Evolutionary conservation across 805 yeast species (phyloP).

Genomic region (Myxozyma vanderwaltii): DNA sequence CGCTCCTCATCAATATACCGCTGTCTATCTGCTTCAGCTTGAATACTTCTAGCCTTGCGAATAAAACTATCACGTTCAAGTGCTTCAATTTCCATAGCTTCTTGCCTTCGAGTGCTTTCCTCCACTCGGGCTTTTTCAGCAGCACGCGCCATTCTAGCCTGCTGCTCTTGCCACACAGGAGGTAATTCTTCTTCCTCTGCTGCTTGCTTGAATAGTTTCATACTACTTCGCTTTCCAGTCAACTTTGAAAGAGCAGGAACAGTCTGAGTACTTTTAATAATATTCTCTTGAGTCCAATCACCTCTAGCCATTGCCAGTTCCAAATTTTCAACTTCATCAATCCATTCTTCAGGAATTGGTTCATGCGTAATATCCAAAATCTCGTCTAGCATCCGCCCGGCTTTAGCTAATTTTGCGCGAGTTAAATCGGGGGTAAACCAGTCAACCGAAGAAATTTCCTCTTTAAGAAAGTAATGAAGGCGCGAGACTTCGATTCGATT

Average conservation of each 20-base stretch:
- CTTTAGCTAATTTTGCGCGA: neutral
- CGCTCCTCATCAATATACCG: no score
- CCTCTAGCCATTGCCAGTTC: conserved; percentile 13
- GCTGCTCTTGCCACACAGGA: neutral
- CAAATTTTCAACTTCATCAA: conserved; percentile 23
- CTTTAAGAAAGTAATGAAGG: neutral
- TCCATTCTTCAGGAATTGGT: conserved; percentile 32
- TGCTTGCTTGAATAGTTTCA: neutral
- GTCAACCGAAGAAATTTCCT: conserved; percentile 2
- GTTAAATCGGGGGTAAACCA: conserved; percentile 1
- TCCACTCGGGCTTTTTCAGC: neutral
- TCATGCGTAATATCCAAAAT: conserved; percentile 24
- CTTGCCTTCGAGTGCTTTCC: neutral
- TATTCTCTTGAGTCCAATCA: conserved; percentile 5
- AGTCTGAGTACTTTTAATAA: neutral
- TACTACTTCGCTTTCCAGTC: neutral
- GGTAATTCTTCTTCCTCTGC: neutral
- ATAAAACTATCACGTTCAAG: neutral
- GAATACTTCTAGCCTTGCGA: neutral
- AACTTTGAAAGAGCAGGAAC: neutral
- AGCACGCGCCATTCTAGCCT: neutral
- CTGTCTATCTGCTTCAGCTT: neutral
- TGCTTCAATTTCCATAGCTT: conserved; percentile 1
- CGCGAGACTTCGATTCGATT: conserved; percentile 14
- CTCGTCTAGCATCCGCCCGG: conserved; percentile 24